Evolutionary conservation across 1,139 yeast genomes (phyloP).

Genomic region (Geotrichum citri-aurantii): DNA sequence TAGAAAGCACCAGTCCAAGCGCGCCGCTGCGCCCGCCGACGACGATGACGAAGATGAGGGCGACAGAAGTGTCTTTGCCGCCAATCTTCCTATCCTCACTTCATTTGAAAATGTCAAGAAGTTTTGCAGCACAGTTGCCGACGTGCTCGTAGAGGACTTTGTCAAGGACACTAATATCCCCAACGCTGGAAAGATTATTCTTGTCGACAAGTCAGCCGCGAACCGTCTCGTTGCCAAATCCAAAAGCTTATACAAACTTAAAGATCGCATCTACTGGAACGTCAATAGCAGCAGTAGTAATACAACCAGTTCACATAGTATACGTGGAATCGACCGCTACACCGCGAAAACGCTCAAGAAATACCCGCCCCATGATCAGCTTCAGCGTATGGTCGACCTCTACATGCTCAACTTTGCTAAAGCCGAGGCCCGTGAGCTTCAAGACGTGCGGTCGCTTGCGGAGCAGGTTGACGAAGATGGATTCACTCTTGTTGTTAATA

Average conservation of each 20-base stretch:
- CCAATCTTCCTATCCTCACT: constrained; percentile 67
- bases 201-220: constrained; percentile 70
- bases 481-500: constrained; percentile 80
- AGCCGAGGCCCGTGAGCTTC: constrained; percentile 61
- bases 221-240: constrained; percentile 60
- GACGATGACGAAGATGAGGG: constrained; percentile 38
- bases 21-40: constrained; percentile 12
- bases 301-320: not conserved
- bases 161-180: constrained; percentile 26
- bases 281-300: not conserved
- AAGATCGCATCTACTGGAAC: constrained; percentile 1
- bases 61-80: constrained; percentile 57
- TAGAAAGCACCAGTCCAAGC: constrained; percentile 27
- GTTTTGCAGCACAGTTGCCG: constrained; percentile 52
- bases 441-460: constrained; percentile 43
- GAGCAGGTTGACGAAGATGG: constrained; percentile 80
- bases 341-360: constrained; percentile 30
- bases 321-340: constrained; percentile 28
- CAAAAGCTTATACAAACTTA: constrained; percentile 29
- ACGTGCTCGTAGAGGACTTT: constrained; percentile 53
- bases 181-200: constrained; percentile 56
- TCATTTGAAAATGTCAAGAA: constrained; percentile 48
- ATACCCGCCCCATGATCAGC: constrained; percentile 41
- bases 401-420: constrained; percentile 63
- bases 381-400: constrained; percentile 50